A percentile compares a stretch with the other conserved stretches of the same genome.
Conservation (phyloP, 116 monocot species). For the Papilionanthe hybrid region DNA sequence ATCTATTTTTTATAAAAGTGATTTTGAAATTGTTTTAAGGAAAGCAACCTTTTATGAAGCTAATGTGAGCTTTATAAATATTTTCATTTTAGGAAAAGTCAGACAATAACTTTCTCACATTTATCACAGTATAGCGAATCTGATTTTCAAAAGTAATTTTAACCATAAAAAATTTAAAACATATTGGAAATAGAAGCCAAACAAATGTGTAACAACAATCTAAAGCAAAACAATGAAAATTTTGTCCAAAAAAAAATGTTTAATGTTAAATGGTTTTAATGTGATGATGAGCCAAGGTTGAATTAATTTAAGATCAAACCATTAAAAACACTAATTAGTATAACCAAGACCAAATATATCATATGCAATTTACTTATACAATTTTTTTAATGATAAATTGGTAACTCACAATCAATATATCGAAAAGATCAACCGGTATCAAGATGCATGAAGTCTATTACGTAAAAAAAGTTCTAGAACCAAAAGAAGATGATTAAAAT, state of each 20-base stretch:
- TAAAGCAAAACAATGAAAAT: too few species aligned
- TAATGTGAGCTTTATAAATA: too few species aligned
- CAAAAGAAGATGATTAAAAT: not conserved
- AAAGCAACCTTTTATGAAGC: too few species aligned
- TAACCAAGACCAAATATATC: not conserved
- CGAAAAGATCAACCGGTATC: not conserved
- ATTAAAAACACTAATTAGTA: not conserved
- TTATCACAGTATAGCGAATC: too few species aligned
- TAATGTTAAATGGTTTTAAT: not conserved
- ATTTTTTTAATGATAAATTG: not conserved
- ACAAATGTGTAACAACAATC: too few species aligned
- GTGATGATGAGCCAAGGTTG: not conserved
- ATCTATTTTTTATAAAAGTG: too few species aligned
- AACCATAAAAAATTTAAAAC: too few species aligned
- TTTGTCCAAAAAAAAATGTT: not conserved
- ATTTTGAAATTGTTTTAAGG: too few species aligned
- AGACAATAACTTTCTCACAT: too few species aligned
- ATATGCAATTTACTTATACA: not conserved
- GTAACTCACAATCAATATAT: not conserved
- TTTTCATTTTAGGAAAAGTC: too few species aligned
- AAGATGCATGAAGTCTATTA: not conserved
- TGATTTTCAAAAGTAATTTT: too few species aligned
- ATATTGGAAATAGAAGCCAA: too few species aligned
- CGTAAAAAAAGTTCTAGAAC: not conserved
- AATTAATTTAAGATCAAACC: not conserved